These are phyloP conservation scores for Lactifluus volemus DNA, from an alignment of 768 basidiomycete species.

Conservation along the genomic window DNA sequence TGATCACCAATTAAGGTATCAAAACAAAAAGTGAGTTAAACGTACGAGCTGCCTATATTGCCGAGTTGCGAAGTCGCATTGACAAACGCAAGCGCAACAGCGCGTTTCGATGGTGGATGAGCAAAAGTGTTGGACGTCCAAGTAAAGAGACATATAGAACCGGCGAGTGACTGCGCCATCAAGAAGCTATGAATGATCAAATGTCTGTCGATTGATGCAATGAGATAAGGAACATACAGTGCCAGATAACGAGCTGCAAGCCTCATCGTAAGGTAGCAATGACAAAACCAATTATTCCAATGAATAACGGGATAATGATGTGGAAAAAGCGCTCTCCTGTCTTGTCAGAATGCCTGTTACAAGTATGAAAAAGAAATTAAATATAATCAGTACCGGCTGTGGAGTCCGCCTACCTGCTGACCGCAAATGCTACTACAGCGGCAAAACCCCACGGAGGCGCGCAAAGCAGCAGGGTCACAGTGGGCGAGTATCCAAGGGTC, in stretches of 20 bases:
- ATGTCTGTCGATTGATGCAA: background rate
- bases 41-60: constrained; percentile 76
- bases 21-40: constrained; percentile 14
- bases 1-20: background rate
- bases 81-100: constrained; percentile 74
- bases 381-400: background rate
- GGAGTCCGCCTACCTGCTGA: constrained; percentile 33
- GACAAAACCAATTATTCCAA: constrained; percentile 65
- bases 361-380: background rate
- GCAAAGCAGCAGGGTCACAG: constrained; percentile 62
- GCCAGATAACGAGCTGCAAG: constrained; percentile 54
- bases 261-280: constrained; percentile 60
- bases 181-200: constrained; percentile 43
- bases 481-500: constrained; percentile 59
- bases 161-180: constrained; percentile 67
- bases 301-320: constrained; percentile 39
- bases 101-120: constrained; percentile 75
- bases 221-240: constrained; percentile 33
- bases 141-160: constrained; percentile 54
- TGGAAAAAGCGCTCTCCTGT: constrained; percentile 65
- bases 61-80: constrained; percentile 78
- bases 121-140: constrained; percentile 56
- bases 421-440: constrained; percentile 43
- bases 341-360: constrained; percentile 57
- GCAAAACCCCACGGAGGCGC: constrained; percentile 71